Evolutionary conservation across 1,139 yeast species (phyloP), one percentile per base, ranked within the genome.

Genomic region (Sugiyamaella japonica): DNA sequence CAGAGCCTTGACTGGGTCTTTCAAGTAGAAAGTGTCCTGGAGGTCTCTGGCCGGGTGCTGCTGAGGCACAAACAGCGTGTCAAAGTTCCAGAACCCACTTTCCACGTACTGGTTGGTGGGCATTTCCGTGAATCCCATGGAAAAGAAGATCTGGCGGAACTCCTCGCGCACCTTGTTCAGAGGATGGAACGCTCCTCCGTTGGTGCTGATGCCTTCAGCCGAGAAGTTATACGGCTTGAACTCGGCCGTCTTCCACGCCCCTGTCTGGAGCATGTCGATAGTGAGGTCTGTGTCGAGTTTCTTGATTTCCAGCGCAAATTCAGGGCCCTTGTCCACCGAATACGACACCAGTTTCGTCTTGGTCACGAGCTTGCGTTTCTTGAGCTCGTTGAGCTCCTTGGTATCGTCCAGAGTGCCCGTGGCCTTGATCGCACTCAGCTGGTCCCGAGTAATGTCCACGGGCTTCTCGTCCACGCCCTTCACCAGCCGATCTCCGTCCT

Each of bases 31-130:
- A 56, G 99, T 93, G 74, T 93, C 99, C 75, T 93, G 99, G 71
- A 93, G 80, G 72, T 93, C 99, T 78, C 99, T 87, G 48, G 99
- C 99, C 32, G 99, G 99, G 76, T 93, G 99, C 76, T 93, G 98
- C 77, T 93, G 99, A 55, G 99, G 99, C 53, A 93, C 99, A 68
- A 77, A 93, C 66, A 93, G 80, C 3, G 99, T 82, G 72, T 93
- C 99, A 70, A 93, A 93, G 75, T 95, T 93, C 99, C 99, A 93
- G 83, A 95, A 93, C 9, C 99, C 98, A 28, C 95, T 82, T 70
- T 93, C 99, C 54, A 95, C 99, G 70, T 90, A 93, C 74, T 91
- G 97, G 72, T 91, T 91, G 17, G 99, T 86, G 58, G 99, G 97
- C 99, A 93, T 93, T 77, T 93, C 99, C 34, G 93, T 84, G 83